Evolutionary conservation across 306 rosid species (phyloP), one percentile per base, ranked within the genome.

Genomic region (Quercus aquifolioides): DNA sequence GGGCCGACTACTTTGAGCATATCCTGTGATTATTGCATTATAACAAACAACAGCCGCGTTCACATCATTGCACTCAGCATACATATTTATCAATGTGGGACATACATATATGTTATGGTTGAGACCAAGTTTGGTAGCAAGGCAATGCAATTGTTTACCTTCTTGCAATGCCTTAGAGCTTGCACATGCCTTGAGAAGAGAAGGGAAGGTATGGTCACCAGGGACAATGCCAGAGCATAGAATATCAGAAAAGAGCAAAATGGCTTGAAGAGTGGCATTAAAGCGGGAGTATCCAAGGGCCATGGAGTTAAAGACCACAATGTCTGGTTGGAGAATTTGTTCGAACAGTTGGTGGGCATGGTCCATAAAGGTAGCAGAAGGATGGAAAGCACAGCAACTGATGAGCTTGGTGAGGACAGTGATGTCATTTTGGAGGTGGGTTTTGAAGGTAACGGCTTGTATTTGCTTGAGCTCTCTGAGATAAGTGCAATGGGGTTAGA

Each of bases 151-250:
- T 55, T 91, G 97, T 55, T 79, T 86, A 28, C 97, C 98, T 87
- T 90, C 89, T 35, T 81, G 77, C 35, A 89, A 43, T 13, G 93
- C 95, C 83, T 91, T 90, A 11, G 86, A 84, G 80, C 82, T 74
- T 54, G 94, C 90, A 75, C 95, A 91, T 2, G 88, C 98, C 89
- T 91, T 91, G 77, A 91, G 82, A 46, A 94, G 93, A 1, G 98
- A 86, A 0, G 94, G 86, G 81, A 94, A 94, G 21, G 98, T 84
- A 85, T 87, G 91, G 70, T 87, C 89, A 84, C 87, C 97, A 0
- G 98, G 98, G 68, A 78, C 74, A 70, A 89, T 63, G 2, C 90
- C 92, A 31, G 78, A 79, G 74, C 55, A 59, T 0, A 94, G 3
- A 0, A 83, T 74, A 10, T 74, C 74, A 64, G 80, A 65, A 62